phyloP scores from a whole-genome alignment of 306 rosid genomes.

The Rosa multiflora region DNA sequence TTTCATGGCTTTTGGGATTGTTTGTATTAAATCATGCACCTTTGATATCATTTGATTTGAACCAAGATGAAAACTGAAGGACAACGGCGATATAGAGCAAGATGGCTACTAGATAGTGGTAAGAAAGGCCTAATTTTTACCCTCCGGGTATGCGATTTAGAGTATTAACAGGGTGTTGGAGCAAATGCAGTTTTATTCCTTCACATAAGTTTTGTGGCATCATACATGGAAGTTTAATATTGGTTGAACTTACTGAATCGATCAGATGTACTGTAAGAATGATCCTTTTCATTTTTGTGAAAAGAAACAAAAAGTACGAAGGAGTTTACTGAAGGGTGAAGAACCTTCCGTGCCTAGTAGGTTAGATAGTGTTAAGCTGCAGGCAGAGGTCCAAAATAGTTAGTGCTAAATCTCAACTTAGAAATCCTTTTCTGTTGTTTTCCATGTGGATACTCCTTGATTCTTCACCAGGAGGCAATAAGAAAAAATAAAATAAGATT shows the following conservation, averaged over 20 bases:
- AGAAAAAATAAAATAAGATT: background rate
- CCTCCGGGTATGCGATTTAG: background rate
- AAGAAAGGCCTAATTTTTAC: background rate
- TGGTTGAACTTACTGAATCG: background rate
- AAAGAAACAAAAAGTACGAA: background rate
- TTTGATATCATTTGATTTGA: background rate
- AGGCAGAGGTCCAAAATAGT: background rate
- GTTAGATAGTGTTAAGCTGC: background rate
- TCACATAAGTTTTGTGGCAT: background rate
- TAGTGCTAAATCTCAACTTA: background rate
- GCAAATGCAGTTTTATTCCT: background rate
- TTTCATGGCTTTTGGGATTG: background rate
- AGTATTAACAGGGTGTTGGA: background rate
- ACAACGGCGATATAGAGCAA: background rate
- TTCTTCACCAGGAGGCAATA: background rate
- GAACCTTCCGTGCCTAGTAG: background rate
- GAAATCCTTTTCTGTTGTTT: background rate
- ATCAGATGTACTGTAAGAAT: background rate
- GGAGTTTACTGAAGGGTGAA: background rate
- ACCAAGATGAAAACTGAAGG: background rate
- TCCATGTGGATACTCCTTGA: background rate
- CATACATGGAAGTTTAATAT: background rate
- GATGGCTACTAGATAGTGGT: background rate
- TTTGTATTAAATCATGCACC: background rate
- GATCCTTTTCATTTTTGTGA: background rate